phyloP scores from a whole-genome alignment of 371 early-diverging fungal genomes.

The Lichtheimia hyalospora region DNA sequence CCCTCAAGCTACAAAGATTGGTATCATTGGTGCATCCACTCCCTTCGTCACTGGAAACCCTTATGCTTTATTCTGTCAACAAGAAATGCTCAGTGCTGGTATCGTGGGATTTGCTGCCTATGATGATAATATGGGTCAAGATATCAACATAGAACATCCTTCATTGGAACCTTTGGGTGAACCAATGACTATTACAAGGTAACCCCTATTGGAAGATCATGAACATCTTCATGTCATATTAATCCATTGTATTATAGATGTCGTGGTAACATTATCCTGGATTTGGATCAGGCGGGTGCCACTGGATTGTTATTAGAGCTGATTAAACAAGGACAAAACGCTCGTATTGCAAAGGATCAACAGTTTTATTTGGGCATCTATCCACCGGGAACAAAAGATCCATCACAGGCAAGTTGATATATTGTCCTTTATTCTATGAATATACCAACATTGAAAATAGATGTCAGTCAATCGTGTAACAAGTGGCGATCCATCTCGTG shows the following conservation, averaged over 20 bases:
- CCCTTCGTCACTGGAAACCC: conserved; percentile 72
- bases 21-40: conserved; percentile 65
- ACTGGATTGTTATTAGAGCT: conserved; percentile 59
- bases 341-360: conserved; percentile 50
- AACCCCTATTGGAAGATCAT: background rate
- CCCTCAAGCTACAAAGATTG: conserved; percentile 55
- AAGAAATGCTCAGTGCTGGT: conserved; percentile 54
- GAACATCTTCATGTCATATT: background rate
- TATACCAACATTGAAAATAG: conserved; percentile 4
- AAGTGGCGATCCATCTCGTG: conserved; percentile 77
- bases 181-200: conserved; percentile 58
- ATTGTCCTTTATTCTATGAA: background rate
- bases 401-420: conserved; percentile 9
- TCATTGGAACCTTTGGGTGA: conserved; percentile 54
- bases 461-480: conserved; percentile 62
- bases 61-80: conserved; percentile 59
- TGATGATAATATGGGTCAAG: background rate
- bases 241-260: conserved; percentile 34
- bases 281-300: conserved; percentile 65
- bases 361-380: conserved; percentile 56
- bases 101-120: conserved; percentile 61
- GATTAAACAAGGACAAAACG: conserved; percentile 33
- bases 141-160: conserved; percentile 27
- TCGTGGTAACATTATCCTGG: conserved; percentile 74
- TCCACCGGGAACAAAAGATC: conserved; percentile 15